Evolutionary conservation across 1,284 basidiomycete species (phyloP), one percentile per base, ranked within the genome.

Genomic region (Chondrostereum purpureum): DNA sequence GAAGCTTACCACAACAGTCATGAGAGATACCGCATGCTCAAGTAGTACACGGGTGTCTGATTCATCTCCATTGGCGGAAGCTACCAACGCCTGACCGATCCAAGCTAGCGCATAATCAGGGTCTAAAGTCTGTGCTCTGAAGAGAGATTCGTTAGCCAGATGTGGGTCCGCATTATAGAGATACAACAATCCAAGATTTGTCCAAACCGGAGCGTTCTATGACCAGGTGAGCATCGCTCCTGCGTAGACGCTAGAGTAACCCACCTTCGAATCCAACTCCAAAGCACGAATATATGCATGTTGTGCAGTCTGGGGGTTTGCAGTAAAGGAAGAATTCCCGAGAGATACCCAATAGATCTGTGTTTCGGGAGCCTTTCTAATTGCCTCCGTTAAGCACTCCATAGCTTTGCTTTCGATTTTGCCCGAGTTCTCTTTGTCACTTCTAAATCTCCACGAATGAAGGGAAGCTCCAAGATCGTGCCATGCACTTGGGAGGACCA

Each of bases 231-330:
- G n/a, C n/a, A n/a, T n/a, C n/a, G n/a, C n/a, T n/a, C n/a, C n/a
- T n/a, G n/a, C n/a, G n/a, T n/a, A n/a, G n/a, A n/a, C 24, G 12
- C 14, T 10, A 23, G 44, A 50, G n/a, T 18, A 45, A 51, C 24
- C 40, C 48, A 86, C 88, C 73, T 90, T 92, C 1, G 73, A 63
- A 55, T 94, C 83, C 40, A 89, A 71, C 56, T 98, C 94, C 43
- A 98, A 67, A 5, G 94, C 88, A 43, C 81, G 87, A 57, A 98
- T 83, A 55, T 92, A 97, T 5, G 91, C 87, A 66, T 99, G 94
- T 61, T 99, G 96, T 4, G 91, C 84, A 1, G 78, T 66, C 54
- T 79, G 83, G 0, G 85, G 75, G 41, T 83, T 78, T 5, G 68
- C 63, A n/a, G 74, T 57, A 58, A 93, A 90, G 39, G 83, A 69